Conservation (phyloP, 2,329 filamentous ascomycete species). For the Sarocladium oryzae region DNA sequence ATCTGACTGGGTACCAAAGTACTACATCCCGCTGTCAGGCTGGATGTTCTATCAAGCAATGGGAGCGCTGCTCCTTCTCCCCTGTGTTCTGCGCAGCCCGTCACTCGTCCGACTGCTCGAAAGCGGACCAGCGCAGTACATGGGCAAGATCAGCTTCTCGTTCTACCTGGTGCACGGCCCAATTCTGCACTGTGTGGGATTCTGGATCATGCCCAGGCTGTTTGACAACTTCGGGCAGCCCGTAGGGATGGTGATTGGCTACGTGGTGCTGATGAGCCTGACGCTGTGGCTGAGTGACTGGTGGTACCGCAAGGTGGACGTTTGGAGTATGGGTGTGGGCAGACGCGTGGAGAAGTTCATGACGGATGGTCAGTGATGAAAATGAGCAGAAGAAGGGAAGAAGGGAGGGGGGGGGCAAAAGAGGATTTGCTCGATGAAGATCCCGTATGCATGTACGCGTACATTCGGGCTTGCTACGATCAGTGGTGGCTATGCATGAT, state of each 20-base stretch:
- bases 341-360: conserved; percentile 25
- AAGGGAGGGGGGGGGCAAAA: no score
- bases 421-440: no score
- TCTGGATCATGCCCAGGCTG: conserved; percentile 44
- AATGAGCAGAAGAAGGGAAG: background rate
- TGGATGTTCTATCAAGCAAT: conserved; percentile 35
- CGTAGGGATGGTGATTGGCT: conserved; percentile 26
- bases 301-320: conserved; percentile 30
- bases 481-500: background rate
- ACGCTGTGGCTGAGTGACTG: conserved; percentile 28
- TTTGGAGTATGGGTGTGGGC: conserved; percentile 30
- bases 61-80: conserved; percentile 30
- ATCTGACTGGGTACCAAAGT: conserved; percentile 26
- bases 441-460: background rate
- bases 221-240: conserved; percentile 28
- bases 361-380: conserved; percentile 5
- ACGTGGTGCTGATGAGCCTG: conserved; percentile 21
- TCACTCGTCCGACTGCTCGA: conserved; percentile 24
- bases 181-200: conserved; percentile 51
- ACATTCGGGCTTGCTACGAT: background rate
- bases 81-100: conserved; percentile 27
- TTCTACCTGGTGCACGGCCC: conserved; percentile 45
- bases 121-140: conserved; percentile 26
- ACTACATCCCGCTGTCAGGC: conserved; percentile 28
- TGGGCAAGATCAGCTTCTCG: conserved; percentile 33